Conservation (phyloP, 2,329 filamentous ascomycete species). For the Pseudogymnoascus destructans region DNA sequence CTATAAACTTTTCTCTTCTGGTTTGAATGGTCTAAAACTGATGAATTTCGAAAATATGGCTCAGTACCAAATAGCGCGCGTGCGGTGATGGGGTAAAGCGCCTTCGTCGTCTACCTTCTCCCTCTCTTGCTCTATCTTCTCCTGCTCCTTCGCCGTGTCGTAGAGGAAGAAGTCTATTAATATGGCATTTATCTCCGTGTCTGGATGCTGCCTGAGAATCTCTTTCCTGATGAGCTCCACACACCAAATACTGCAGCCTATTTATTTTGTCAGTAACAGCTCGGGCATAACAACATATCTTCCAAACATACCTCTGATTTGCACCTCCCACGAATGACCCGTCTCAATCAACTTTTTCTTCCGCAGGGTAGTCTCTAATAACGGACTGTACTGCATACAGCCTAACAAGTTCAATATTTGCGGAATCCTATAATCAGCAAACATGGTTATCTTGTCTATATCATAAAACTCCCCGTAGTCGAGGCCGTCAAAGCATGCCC, state of each 20-base stretch:
- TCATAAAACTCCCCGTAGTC: slow-evolving; percentile 72
- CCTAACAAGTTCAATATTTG: slow-evolving; percentile 80
- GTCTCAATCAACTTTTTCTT: slow-evolving; percentile 51
- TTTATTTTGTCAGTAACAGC: slow-evolving; percentile 10
- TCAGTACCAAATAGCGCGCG: slow-evolving; percentile 88
- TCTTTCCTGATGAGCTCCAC: slow-evolving; percentile 78
- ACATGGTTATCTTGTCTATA: slow-evolving; percentile 95
- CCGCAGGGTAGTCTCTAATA: slow-evolving; percentile 58
- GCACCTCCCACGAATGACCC: slow-evolving; percentile 69
- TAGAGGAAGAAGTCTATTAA: slow-evolving; percentile 97
- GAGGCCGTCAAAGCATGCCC: slow-evolving; percentile 84
- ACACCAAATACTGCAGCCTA: slow-evolving; percentile 88
- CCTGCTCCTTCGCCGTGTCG: slow-evolving; percentile 80
- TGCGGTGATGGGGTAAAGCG: slow-evolving; percentile 73
- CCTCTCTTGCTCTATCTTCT: slow-evolving; percentile 42
- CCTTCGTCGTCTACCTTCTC: slow-evolving; percentile 22
- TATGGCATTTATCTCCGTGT: slow-evolving; percentile 67
- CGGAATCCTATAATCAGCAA: slow-evolving; percentile 93
- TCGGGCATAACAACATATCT: not conserved
- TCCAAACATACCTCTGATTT: slow-evolving; percentile 56
- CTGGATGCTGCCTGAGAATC: slow-evolving; percentile 61
- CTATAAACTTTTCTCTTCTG: slow-evolving; percentile 2
- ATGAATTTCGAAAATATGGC: not conserved
- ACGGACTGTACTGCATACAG: slow-evolving; percentile 73
- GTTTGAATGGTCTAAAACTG: not conserved